phyloP scores from a whole-genome alignment of 305 asterid genomes.

The Ajuga reptans region DNA sequence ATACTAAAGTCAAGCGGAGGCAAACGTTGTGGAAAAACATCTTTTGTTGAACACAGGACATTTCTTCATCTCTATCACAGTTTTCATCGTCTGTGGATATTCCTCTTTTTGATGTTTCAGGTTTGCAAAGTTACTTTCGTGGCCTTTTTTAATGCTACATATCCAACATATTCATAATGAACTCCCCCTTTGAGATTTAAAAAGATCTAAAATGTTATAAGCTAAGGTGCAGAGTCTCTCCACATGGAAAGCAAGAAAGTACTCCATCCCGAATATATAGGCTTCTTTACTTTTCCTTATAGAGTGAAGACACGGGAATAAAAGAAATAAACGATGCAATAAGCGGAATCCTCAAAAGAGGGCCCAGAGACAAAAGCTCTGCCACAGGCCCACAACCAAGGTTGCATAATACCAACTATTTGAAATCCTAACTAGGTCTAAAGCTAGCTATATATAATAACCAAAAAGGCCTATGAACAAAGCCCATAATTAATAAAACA shows the following conservation, averaged over 20 bases:
- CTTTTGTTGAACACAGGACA: slow-evolving; percentile 94
- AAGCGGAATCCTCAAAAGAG: no score
- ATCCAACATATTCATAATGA: background rate
- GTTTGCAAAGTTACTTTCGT: slow-evolving; percentile 29
- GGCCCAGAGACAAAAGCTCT: no score
- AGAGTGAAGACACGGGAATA: no score
- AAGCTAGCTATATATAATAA: no score
- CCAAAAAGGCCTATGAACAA: no score
- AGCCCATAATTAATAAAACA: no score
- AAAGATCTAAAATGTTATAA: background rate
- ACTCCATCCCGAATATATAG: no score
- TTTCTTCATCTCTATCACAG: slow-evolving; percentile 98
- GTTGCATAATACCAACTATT: no score
- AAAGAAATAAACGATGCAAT: no score
- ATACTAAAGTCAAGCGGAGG: slow-evolving; percentile 57
- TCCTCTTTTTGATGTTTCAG: slow-evolving; percentile 95
- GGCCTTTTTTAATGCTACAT: background rate
- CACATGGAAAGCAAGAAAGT: background rate
- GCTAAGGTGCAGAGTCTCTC: background rate
- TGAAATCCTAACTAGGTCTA: no score
- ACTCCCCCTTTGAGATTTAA: background rate
- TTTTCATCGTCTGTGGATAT: slow-evolving; percentile 97
- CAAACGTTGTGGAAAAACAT: slow-evolving; percentile 83
- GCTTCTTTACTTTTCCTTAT: no score
- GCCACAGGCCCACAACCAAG: no score